phyloP scores from a whole-genome alignment of 2,329 filamentous ascomycete species.

The Penicillium sp. region DNA sequence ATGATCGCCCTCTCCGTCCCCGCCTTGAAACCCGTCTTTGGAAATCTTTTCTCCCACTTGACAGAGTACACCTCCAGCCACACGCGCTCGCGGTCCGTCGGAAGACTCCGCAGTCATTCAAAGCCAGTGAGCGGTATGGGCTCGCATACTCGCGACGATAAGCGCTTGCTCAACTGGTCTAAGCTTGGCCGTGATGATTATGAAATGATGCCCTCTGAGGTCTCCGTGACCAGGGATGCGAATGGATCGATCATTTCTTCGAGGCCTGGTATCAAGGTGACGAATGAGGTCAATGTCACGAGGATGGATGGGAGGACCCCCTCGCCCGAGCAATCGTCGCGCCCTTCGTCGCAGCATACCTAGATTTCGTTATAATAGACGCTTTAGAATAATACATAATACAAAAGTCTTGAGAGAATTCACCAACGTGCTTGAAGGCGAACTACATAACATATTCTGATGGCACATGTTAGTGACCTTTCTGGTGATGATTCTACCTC shows the following conservation, averaged over 20 bases:
- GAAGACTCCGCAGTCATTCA: conserved; percentile 15
- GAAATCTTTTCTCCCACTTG: conserved; percentile 22
- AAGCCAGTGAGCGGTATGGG: conserved; percentile 15
- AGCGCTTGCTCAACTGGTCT: conserved; percentile 23
- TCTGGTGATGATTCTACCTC: neutral
- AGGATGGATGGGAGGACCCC: neutral
- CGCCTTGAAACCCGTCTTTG: conserved; percentile 50
- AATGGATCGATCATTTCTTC: neutral
- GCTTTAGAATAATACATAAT: neutral
- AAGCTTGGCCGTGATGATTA: conserved; percentile 21
- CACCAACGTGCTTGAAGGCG: too few relatives aligned
- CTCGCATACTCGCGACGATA: conserved; percentile 20
- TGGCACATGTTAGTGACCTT: too few relatives aligned
- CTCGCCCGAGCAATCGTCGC: conserved; percentile 6
- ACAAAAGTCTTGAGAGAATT: neutral
- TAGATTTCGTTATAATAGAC: neutral
- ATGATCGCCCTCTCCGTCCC: conserved; percentile 53
- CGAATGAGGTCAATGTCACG: conserved; percentile 23
- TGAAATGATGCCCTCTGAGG: conserved; percentile 29
- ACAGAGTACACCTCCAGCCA: conserved; percentile 24
- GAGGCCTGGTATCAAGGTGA: conserved; percentile 21
- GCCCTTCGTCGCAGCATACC: conserved; percentile 5
- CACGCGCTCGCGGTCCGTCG: conserved; percentile 17
- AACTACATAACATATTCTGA: too few relatives aligned
- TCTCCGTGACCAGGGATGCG: conserved; percentile 13